Conservation (phyloP, 768 basidiomycete species). For the Gymnopilus dilepis region DNA sequence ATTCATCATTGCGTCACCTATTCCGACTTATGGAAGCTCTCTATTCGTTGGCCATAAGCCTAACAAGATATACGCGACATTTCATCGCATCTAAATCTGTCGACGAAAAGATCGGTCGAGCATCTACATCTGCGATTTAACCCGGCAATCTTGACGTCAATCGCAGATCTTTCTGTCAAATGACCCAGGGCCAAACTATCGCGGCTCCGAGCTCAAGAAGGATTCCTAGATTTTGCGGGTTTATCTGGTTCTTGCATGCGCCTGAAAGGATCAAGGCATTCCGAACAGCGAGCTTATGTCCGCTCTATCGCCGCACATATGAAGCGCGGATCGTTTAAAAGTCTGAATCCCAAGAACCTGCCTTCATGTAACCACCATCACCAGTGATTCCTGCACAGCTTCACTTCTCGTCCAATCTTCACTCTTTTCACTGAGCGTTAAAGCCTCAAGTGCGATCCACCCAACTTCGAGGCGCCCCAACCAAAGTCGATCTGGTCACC, state of each 20-base stretch:
- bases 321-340: background rate
- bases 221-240: background rate
- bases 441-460: too few species aligned
- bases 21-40: background rate
- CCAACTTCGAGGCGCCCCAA: too few species aligned
- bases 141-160: background rate
- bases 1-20: background rate
- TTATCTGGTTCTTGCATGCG: background rate
- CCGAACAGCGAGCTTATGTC: background rate
- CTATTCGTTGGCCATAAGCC: background rate
- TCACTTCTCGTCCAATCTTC: background rate
- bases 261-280: conserved; percentile 1
- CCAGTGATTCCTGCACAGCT: background rate
- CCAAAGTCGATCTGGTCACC: too few species aligned
- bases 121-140: background rate
- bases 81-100: background rate
- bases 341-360: background rate
- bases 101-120: background rate
- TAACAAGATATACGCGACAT: too few species aligned
- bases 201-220: background rate
- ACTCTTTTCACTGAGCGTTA: background rate
- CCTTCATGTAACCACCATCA: background rate
- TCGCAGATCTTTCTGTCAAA: conserved; percentile 5
- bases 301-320: background rate
- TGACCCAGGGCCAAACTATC: background rate